Percentiles rank a stretch among this genome's conserved stretches.
phyloP scores from a whole-genome alignment of 495 filamentous ascomycete species.

The Penicillium fimorum region DNA sequence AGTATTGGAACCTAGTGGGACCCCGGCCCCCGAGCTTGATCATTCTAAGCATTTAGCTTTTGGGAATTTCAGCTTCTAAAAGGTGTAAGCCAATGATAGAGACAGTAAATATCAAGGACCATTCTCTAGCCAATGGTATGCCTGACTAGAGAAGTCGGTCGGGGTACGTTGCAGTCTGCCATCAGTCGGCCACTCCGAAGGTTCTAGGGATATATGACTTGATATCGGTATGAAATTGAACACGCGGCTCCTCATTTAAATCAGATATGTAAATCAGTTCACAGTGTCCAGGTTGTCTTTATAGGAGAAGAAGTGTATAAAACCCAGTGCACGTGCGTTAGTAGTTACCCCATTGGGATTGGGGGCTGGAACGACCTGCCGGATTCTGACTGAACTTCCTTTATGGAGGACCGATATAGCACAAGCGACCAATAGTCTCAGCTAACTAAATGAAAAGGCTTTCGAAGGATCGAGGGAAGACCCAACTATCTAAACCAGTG shows the following conservation, averaged over 20 bases:
- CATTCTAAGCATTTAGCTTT: neutral
- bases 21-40: slow-evolving; percentile 7
- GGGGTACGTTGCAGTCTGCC: neutral
- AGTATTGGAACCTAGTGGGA: slow-evolving; percentile 1
- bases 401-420: no score
- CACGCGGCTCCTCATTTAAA: neutral
- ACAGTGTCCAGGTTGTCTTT: neutral
- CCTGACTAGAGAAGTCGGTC: neutral
- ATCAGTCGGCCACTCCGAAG: neutral
- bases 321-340: neutral
- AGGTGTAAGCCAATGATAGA: neutral
- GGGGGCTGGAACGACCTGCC: neutral
- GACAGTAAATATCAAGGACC: neutral
- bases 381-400: neutral
- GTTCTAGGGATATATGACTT: neutral
- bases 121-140: neutral
- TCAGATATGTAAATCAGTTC: neutral
- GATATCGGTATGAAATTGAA: neutral
- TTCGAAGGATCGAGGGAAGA: neutral
- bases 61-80: neutral
- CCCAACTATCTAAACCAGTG: neutral
- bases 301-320: neutral
- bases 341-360: neutral
- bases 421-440: neutral
- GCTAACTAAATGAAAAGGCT: neutral